Evolutionary conservation across 495 filamentous ascomycete genomes (phyloP), one percentile per base, ranked within the genome.

Genomic region (Trichoderma reesei): DNA sequence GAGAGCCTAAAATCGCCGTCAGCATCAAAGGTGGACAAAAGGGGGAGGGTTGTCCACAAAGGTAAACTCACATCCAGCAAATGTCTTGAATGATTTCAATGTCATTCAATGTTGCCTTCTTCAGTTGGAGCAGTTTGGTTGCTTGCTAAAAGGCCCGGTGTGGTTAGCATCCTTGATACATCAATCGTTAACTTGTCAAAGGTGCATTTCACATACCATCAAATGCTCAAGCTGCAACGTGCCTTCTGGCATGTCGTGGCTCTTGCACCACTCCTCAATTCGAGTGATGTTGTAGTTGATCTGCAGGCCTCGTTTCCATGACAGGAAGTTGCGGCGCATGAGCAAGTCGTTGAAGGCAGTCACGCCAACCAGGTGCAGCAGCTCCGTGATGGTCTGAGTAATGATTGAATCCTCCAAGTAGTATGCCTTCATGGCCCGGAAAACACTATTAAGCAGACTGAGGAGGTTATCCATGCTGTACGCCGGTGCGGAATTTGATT

Each of bases 21-120:
- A 75, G 72, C 34, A 39, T 7, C 26, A 26, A 26, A 26, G 1
- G 26, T 1, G 26, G 26, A 1, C 26, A 26, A 26, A 26, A 26
- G 26, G 11, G 1, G 31, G 62, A 26, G 18, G 63, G 1, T 18
- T 10, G 34, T 39, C 1, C 6, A 41, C 63, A 54, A 63, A 48
- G 14, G 34, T 9, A 20, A 38, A 82, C 87, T 83, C 77, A 93
- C 94, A 98, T 98, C 95, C 95, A 99, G 82, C 95, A 99, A 66
- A 99, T 99, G 73, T 99, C 95, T 80, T 99, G 95, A 65, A 99
- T 99, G 68, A 99, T 99, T 75, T 98, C 95, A 71, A 99, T 99
- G 73, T 99, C 95, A 75, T 96, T 97, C 71, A 99, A 74, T 5
- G 95, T 99, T 7, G 95, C 95, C 76, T 99, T 99, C 85, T 99